A percentile compares a stretch with the other conserved stretches of the same genome.
phyloP scores from a whole-genome alignment of 2,329 filamentous ascomycete species.

The Aureobasidium pullulans region DNA sequence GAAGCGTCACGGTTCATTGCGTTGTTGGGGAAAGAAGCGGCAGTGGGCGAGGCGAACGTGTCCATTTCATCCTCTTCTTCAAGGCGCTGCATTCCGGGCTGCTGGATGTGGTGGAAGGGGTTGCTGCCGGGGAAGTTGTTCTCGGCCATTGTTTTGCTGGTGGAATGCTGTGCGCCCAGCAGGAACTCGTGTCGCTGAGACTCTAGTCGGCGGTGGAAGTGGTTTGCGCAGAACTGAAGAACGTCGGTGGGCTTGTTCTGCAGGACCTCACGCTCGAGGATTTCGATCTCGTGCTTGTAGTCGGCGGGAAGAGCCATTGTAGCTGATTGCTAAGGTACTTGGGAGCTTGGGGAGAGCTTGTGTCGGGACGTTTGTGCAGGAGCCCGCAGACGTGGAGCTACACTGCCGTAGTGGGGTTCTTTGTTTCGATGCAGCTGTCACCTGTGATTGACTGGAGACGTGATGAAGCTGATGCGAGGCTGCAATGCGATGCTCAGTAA shows the following conservation, averaged over 20 bases:
- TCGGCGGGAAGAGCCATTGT: slow-evolving; percentile 37
- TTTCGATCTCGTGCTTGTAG: slow-evolving; percentile 57
- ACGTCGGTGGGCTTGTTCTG: slow-evolving; percentile 55
- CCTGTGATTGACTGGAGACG: neutral
- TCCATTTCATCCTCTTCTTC: slow-evolving; percentile 78
- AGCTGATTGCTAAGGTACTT: slow-evolving; percentile 5
- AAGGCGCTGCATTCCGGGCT: slow-evolving; percentile 51
- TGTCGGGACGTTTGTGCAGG: slow-evolving; percentile 7
- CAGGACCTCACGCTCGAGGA: slow-evolving; percentile 54
- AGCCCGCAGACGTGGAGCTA: slow-evolving; percentile 14
- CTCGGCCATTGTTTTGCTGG: slow-evolving; percentile 56
- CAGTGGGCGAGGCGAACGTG: slow-evolving; percentile 65
- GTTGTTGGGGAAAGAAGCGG: slow-evolving; percentile 37
- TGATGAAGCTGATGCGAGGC: slow-evolving; percentile 1
- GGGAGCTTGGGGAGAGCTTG: slow-evolving; percentile 8
- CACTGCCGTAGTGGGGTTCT: slow-evolving; percentile 6
- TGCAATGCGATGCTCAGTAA: slow-evolving; percentile 1
- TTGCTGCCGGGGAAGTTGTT: slow-evolving; percentile 72
- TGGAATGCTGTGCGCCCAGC: slow-evolving; percentile 41
- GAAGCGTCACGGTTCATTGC: slow-evolving; percentile 40
- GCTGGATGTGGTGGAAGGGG: slow-evolving; percentile 54
- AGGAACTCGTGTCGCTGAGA: slow-evolving; percentile 54
- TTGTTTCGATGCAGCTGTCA: slow-evolving; percentile 11
- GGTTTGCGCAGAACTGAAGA: slow-evolving; percentile 64
- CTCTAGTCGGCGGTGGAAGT: slow-evolving; percentile 59